Evolutionary conservation across 352 stramenopile species (phyloP), one percentile per base, ranked within the genome.

Genomic region (Globisporangium paddicum): DNA sequence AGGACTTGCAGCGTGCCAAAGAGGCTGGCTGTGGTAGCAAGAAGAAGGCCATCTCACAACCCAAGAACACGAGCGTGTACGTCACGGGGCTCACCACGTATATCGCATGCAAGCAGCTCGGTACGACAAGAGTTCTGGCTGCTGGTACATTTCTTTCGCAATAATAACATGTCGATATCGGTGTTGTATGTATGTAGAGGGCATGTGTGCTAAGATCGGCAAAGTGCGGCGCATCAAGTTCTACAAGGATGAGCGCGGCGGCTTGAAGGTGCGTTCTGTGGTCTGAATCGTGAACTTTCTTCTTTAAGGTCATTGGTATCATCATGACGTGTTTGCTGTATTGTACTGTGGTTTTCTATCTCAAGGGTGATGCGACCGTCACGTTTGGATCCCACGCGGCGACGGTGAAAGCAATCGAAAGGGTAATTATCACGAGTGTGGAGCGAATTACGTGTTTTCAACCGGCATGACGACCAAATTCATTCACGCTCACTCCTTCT

Each of bases 191-290:
- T 38, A 16, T 55, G 11, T 48, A 95, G 85, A 95, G 72, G 72
- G 68, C 18, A 50, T 91, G 26, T 91, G 82, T 62, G 58, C 63
- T 30, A 86, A 82, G 55, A 64, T 95, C 4, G 86, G 86, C 55
- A 92, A 90, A 66, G 86, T 95, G 58, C 78, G 82, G 13, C 86
- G 86, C 21, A 75, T 91, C 62, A 95, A 95, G 58, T 93, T 95
- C 55, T 95, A 95, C 75, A 83, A 91, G 51, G 75, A 92, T 59
- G 78, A 86, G 11, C 73, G 70, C 19, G 86, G 86, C 57, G 76
- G 83, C 25, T 73, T 95, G 18, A 93, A 95, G 62, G 76, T 89
- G 51, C 23, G 51, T 59, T 4, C 11, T 44, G 11, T 19, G 21
- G 19, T 3, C 2, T 23, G 62, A n/a, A n/a, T n/a, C n/a, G 3